A percentile compares a stretch with the other conserved stretches of the same genome.
Evolutionary conservation across 352 stramenopile species (phyloP).

Genomic region (Phytopythium montanum): DNA sequence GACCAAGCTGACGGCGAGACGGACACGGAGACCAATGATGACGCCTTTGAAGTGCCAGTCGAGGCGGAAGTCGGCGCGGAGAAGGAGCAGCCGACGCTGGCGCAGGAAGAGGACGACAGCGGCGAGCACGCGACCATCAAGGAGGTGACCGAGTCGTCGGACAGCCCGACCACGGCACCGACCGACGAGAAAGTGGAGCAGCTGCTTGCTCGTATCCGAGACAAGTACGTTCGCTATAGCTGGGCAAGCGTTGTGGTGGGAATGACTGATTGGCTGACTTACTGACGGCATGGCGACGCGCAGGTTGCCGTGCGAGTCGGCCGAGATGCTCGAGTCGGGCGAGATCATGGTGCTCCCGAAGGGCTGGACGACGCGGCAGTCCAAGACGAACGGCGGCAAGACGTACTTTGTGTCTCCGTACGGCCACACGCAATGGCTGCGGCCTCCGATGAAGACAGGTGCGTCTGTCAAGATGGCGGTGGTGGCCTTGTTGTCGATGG

Average conservation of each 20-base stretch:
- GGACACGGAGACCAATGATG: slow-evolving; percentile 4
- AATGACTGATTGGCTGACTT: background rate
- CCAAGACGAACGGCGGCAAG: slow-evolving; percentile 80
- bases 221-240: slow-evolving; percentile 24
- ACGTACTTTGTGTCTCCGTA: slow-evolving; percentile 86
- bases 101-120: slow-evolving; percentile 12
- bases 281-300: background rate
- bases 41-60: background rate
- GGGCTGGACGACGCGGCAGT: slow-evolving; percentile 74
- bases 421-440: slow-evolving; percentile 81
- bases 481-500: background rate
- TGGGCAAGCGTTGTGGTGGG: background rate
- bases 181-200: slow-evolving; percentile 65
- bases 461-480: background rate
- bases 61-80: background rate
- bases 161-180: slow-evolving; percentile 21
- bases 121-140: slow-evolving; percentile 46
- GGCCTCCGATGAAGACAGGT: slow-evolving; percentile 71
- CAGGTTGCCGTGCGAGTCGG: slow-evolving; percentile 53
- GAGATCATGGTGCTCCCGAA: slow-evolving; percentile 76
- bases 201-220: slow-evolving; percentile 53
- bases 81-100: background rate
- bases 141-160: slow-evolving; percentile 26
- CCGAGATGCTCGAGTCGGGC: slow-evolving; percentile 59
- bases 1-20: background rate